These are phyloP conservation scores for Jaapia argillacea DNA, from an alignment of 768 basidiomycete genomes.

Conservation along the genomic window DNA sequence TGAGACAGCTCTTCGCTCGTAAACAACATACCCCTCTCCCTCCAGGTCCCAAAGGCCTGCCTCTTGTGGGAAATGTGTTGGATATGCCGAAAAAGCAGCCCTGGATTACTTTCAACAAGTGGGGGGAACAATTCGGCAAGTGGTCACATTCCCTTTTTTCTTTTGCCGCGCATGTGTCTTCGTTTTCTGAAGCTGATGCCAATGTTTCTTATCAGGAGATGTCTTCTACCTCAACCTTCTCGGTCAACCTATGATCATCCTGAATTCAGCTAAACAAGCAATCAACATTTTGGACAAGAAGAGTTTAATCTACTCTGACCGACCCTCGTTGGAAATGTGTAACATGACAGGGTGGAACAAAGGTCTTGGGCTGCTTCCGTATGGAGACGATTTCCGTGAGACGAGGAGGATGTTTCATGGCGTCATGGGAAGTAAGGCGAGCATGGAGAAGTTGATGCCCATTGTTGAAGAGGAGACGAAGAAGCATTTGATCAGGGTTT, in stretches of 20 bases:
- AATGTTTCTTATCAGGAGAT: too few relatives aligned
- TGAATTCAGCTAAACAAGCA: constrained; percentile 14
- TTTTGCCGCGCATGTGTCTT: too few relatives aligned
- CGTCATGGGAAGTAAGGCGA: neutral
- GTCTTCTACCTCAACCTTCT: constrained; percentile 13
- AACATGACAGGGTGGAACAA: constrained; percentile 9
- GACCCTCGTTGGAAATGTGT: constrained; percentile 12
- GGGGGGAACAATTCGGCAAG: constrained; percentile 6
- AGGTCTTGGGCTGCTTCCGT: neutral
- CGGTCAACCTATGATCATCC: constrained; percentile 13
- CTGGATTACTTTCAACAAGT: constrained; percentile 4
- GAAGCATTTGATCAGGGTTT: neutral
- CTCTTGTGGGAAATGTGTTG: constrained; percentile 15
- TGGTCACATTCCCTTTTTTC: too few relatives aligned
- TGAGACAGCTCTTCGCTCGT: too few relatives aligned
- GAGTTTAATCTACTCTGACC: constrained; percentile 17
- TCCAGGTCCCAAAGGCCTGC: constrained; percentile 14
- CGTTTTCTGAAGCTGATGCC: too few relatives aligned
- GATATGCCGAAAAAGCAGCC: constrained; percentile 11
- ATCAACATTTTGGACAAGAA: constrained; percentile 18
- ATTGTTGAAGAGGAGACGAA: neutral
- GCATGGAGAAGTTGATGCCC: neutral
- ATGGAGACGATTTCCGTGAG: constrained; percentile 1
- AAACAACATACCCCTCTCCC: constrained; percentile 10
- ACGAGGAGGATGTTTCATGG: neutral